Evolutionary conservation across 306 rosid genomes (phyloP).

Genomic region (Dryas octopetala): DNA sequence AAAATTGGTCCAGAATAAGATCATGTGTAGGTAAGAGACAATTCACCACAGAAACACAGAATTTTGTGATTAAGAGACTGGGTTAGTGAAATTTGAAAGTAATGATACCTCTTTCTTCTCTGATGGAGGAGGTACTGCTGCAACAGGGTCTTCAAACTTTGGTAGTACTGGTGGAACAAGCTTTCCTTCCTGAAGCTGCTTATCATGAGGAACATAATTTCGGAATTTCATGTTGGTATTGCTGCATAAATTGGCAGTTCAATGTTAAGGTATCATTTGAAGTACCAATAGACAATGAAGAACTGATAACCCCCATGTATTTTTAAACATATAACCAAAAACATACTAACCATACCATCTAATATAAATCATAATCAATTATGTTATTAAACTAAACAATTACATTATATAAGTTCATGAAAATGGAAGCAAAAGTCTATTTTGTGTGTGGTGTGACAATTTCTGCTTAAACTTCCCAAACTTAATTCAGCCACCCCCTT

Average conservation of each 20-base stretch:
- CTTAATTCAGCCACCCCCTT: background rate
- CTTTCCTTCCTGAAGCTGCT: constrained; percentile 81
- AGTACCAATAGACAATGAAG: background rate
- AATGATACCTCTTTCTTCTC: constrained; percentile 46
- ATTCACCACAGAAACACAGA: background rate
- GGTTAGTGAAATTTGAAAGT: background rate
- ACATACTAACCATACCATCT: background rate
- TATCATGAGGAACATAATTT: constrained; percentile 93
- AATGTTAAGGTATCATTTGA: background rate
- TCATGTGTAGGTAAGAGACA: background rate
- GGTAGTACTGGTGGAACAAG: constrained; percentile 78
- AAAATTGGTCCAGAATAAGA: constrained; percentile 7
- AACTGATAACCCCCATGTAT: background rate
- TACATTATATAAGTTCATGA: background rate
- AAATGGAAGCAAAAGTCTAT: background rate
- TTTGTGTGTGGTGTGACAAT: background rate
- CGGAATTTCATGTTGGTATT: constrained; percentile 73
- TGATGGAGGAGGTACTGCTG: constrained; percentile 52
- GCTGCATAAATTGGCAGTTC: constrained; percentile 33
- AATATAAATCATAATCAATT: background rate
- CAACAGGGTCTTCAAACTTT: constrained; percentile 85
- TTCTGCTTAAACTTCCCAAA: background rate
- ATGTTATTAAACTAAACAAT: background rate
- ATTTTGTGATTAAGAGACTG: background rate
- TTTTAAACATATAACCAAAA: background rate